Evolutionary conservation across 768 basidiomycete genomes (phyloP), one percentile per base, ranked within the genome.

Genomic region (Tylopilus subfusipes): DNA sequence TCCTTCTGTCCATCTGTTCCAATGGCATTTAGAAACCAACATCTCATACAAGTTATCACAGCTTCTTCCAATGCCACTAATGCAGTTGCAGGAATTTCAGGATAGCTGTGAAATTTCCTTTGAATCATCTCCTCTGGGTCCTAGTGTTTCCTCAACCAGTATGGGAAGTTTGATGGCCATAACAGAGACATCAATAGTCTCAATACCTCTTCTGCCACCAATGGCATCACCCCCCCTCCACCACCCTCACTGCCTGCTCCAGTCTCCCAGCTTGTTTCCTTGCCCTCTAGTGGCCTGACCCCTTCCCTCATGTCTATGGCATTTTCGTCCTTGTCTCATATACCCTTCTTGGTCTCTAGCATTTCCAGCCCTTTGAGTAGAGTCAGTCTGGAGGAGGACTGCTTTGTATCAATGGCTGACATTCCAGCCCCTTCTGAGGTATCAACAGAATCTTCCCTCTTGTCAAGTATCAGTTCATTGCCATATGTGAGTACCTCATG

Each of bases 11-110:
- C 68, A 72, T 44, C 70, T 72, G 52, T 75, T 77, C 42, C 60
- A 74, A 25, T 91, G 87, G 85, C 82, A 79, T 3, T 67, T 77
- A 3, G 84, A 83, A 61, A 85, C 84, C 0, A 83, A 88, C 50
- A 64, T 76, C 11, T 86, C 90, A 0, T 92, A 86, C 57, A 89
- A 91, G 21, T 90, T 90, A 0, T 87, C 88, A 1, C 72, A 87
- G n/a, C 73, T 93, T 22, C 75, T 73, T 5, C 84, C 89, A 1
- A 90, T 90, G 2, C 87, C 86, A 18, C 85, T 86, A 19, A 73
- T 81, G 4, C 76, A 72, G 43, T 76, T 77, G 6, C 58, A 72
- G 6, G 72, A 73, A 0, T 66, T 90, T 42, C 82, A 79, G 1
- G 88, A 92, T 42, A 79, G 76, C 5, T 65, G 62, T 10, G 90